Base-by-base conservation (phyloP, 129 eudicot species). In the Flaveria ramosissima region DNA sequence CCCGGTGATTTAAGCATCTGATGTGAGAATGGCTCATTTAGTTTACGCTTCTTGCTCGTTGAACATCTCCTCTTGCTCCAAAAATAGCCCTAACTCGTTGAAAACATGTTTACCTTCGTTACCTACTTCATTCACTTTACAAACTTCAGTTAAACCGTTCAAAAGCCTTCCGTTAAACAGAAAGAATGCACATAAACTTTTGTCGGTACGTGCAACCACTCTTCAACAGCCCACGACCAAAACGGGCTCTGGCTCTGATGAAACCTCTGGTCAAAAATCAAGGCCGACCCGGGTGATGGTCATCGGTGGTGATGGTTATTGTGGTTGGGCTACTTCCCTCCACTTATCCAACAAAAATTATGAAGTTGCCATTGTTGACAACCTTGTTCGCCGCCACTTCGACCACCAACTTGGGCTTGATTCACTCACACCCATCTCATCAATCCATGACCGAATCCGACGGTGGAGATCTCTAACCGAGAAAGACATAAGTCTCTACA, bases 301-400 rank as follows among this genome's bases (percentile, higher is more conserved):
- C 23, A 91, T 95, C n/a, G 99, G 99, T 59, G 99, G 99, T 2
- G 99, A 95, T 78, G 99, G 99, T 39, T 95, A 95, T 46, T 95
- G 99, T 74, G 99, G 99, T 65, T 95, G 99, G 99, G 99, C 99
- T 64, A 91, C 97, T 68, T 88, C 97, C 36, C 97, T 95, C 56
- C 99, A 95, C 64, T 72, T 95, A 43, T 95, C 99, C 64, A 95
- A 91, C 79, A 95, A 95, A 78, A 81, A 83, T 41, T 95, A 95
- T 26, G 88, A 95, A 82, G 97, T 91, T 80, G 96, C 96, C 51
- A 87, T 95, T 74, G 99, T 95, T 16, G 99, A 95, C 85, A 95
- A 84, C 81, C 96, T 95, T 71, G 91, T 95, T 23, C 97, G 97
- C 51, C 97, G 99, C 61, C 85, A 79, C 59, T 95, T 91, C 68